These are phyloP conservation scores for Chiua virens DNA, from an alignment of 768 basidiomycete genomes.

Conservation along the genomic window DNA sequence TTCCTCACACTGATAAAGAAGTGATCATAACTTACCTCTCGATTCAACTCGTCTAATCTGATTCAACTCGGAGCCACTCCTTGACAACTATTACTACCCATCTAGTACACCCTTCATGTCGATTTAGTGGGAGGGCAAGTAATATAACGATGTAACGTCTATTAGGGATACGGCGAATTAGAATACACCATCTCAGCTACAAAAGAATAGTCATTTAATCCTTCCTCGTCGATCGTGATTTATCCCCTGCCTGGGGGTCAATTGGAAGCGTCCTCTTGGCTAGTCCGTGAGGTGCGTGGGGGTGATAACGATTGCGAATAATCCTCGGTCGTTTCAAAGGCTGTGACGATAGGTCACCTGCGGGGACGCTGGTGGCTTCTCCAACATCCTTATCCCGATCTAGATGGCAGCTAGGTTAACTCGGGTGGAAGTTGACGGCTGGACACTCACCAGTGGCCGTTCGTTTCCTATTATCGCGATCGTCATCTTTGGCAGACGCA, in stretches of 20 bases:
- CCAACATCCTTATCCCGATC: slow-evolving; percentile 64
- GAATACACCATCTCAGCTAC: slow-evolving; percentile 10
- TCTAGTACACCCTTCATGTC: slow-evolving; percentile 16
- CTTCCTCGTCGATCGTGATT: slow-evolving; percentile 52
- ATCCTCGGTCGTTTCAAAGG: slow-evolving; percentile 63
- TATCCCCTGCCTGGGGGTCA: slow-evolving; percentile 61
- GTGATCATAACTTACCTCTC: slow-evolving; percentile 17
- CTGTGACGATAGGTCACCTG: slow-evolving; percentile 39
- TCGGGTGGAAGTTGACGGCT: not conserved
- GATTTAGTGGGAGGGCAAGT: slow-evolving; percentile 12
- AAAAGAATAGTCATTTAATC: slow-evolving; percentile 35
- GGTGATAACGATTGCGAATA: slow-evolving; percentile 57
- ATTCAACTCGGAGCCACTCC: slow-evolving; percentile 34
- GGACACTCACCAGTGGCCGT: slow-evolving; percentile 58
- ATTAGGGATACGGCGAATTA: slow-evolving; percentile 9
- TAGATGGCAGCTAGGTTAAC: slow-evolving; percentile 24
- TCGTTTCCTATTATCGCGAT: slow-evolving; percentile 68
- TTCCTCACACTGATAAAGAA: slow-evolving; percentile 83
- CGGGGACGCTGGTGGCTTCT: slow-evolving; percentile 35
- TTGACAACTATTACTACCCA: slow-evolving; percentile 19
- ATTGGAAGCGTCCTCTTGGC: slow-evolving; percentile 62
- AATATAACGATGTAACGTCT: slow-evolving; percentile 13
- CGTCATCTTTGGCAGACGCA: slow-evolving; percentile 53
- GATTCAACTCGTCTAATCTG: slow-evolving; percentile 50
- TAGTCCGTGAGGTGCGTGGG: slow-evolving; percentile 39